A percentile compares a stretch with the other conserved stretches of the same genome.
phyloP scores from a whole-genome alignment of 2,329 filamentous ascomycete genomes.

The Aspergillus fumigatiaffinis region DNA sequence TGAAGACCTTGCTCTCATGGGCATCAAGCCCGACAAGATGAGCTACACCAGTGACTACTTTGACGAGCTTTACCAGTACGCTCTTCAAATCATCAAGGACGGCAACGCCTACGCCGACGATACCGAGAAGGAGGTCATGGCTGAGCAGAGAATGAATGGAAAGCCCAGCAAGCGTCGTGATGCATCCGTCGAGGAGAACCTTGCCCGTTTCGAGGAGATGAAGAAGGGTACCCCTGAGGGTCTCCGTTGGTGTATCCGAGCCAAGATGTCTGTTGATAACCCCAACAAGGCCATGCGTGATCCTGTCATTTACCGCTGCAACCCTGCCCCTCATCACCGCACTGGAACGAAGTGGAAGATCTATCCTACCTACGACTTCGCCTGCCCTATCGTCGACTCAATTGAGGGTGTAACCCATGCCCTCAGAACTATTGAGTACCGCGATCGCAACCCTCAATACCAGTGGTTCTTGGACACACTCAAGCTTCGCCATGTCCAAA shows the following conservation, averaged over 20 bases:
- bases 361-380: constrained; percentile 65
- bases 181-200: constrained; percentile 72
- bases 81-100: constrained; percentile 76
- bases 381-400: constrained; percentile 60
- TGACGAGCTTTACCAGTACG: constrained; percentile 82
- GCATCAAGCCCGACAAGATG: constrained; percentile 80
- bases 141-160: constrained; percentile 76
- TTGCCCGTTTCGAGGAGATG: constrained; percentile 90
- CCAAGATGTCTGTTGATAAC: constrained; percentile 87
- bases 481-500: constrained; percentile 43
- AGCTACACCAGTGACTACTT: constrained; percentile 97
- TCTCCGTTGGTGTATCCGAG: constrained; percentile 82
- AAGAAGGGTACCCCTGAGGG: constrained; percentile 78
- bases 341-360: constrained; percentile 63
- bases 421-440: constrained; percentile 60
- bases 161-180: constrained; percentile 79
- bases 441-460: constrained; percentile 51
- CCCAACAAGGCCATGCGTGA: constrained; percentile 95
- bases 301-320: constrained; percentile 96
- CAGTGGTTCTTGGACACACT: constrained; percentile 49
- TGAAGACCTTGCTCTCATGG: constrained; percentile 86
- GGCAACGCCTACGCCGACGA: constrained; percentile 93
- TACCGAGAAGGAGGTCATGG: constrained; percentile 85
- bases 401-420: constrained; percentile 63
- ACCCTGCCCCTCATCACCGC: constrained; percentile 60